These are phyloP conservation scores for Vitis vinifera DNA, from an alignment of 164 flowering plant species.

Conservation along the genomic window ASM3070453v1 NC_081822.1:24187001-24187500, in stretches of 20 bases:
- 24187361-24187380: conserved; percentile 20
- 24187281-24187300: conserved; percentile 6
- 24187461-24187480: conserved; percentile 20
- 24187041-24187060: no score
- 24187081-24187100: no score
- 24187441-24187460: background rate
- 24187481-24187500: background rate
- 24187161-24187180: background rate
- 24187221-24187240: conserved; percentile 24
- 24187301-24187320: conserved; percentile 15
- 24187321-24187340: conserved; percentile 15
- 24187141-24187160: background rate
- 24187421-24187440: background rate
- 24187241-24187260: conserved; percentile 18
- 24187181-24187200: background rate
- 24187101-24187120: no score
- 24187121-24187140: no score
- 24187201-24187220: conserved; percentile 8
- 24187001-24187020: no score
- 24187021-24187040: no score
- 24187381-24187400: no score
- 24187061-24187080: no score
- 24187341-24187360: conserved; percentile 31
- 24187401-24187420: conserved; percentile 13
- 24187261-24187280: conserved; percentile 14